These are phyloP conservation scores for Arctium lappa DNA, from an alignment of 129 eudicot species.

Conservation along the genomic window DNA sequence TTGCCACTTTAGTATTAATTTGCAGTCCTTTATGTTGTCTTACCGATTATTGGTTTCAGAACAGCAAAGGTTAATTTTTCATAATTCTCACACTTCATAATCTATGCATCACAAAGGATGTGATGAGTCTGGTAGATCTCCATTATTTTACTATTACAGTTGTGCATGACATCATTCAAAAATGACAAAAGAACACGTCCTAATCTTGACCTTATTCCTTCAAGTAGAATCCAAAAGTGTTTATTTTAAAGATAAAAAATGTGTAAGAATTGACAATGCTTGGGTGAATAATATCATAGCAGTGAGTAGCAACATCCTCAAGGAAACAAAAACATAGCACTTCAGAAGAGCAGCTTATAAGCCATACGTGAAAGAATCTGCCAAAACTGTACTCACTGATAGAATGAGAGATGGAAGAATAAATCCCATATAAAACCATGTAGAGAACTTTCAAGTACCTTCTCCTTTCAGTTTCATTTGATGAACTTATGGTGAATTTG, in stretches of 20 bases:
- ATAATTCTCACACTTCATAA: not conserved
- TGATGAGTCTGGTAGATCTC: not conserved
- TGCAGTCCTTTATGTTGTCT: not conserved
- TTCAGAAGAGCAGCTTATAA: not conserved
- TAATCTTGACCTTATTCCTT: not conserved
- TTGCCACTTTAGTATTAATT: not conserved
- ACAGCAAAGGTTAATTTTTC: not conserved
- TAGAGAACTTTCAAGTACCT: constrained; percentile 44
- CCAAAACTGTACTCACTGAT: not conserved
- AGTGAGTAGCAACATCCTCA: not conserved
- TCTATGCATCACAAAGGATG: not conserved
- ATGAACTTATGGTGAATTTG: constrained; percentile 88
- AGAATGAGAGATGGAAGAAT: not conserved
- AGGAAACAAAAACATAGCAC: not conserved
- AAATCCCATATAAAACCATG: not conserved
- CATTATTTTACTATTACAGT: not conserved
- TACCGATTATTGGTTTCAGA: not conserved
- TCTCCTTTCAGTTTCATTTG: constrained; percentile 70
- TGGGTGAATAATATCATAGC: not conserved
- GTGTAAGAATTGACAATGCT: not conserved
- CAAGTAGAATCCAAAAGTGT: not conserved
- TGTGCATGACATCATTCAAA: not conserved
- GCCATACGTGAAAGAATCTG: not conserved
- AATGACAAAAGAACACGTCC: not conserved
- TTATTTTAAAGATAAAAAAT: not conserved